Base-by-base conservation (phyloP, 208 protist genomes). In the Tritrichomonas foetus region DNA sequence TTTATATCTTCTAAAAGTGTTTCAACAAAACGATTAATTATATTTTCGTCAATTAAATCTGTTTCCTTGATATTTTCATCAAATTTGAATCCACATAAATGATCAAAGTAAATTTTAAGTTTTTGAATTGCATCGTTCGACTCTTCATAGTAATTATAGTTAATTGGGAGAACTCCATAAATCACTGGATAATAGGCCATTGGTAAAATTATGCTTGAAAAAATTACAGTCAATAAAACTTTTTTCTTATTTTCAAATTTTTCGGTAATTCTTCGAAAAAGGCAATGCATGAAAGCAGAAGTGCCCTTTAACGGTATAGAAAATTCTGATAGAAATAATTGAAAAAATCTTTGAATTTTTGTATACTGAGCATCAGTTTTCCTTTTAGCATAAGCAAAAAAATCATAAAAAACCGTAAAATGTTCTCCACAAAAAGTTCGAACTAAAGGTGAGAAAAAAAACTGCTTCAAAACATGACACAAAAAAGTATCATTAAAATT, bases 401-500 rank as follows among this genome's bases (percentile, higher is more conserved):
- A 53, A 84, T 44, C 39, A 5, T 33, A 25, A 84, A 84, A 84
- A 39, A 5, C 36, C 33, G 74, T 33, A 53, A 84, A 84, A 33
- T 84, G 74, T 53, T 84, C 41, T 8, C 74, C 74, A 84, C 27
- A 14, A 53, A 33, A 84, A n/a, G 27, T 1, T 53, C 74, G 16
- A 30, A 84, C 3, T 8, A 84, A 49, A 33, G 74, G 74, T 27
- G 74, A 84, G 22, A 84, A 84, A 44, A 84, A 84, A 44, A 84
- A 84, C 53, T 84, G n/a, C 0, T 44, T 36, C 13, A 84, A n/a
- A 47, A 84, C 74, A 22, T 13, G 1, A 3, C 41, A 84, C 33
- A 84, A 53, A 84, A 84, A 84, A 33, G 74, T 53, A 53, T 33
- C 25, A 33, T 84, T 8, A n/a, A 84, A 84, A 13, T 84, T 84